Conservation (phyloP, 306 rosid genomes). For the Senna siamea region DNA sequence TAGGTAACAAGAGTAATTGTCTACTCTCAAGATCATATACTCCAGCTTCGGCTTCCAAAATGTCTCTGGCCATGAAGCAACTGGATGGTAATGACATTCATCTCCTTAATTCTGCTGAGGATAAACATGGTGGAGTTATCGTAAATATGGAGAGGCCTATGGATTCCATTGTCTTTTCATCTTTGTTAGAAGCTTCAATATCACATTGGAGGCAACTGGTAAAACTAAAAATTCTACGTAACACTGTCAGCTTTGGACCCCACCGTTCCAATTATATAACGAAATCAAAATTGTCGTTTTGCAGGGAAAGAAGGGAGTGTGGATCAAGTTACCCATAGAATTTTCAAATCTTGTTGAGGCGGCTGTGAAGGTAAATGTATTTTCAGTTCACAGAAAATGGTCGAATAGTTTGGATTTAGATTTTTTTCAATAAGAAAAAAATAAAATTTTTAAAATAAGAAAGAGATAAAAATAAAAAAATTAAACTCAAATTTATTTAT, state of each 20-base stretch:
- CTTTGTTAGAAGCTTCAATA: conserved; percentile 59
- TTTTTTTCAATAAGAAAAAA: no score
- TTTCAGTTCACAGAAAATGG: not conserved
- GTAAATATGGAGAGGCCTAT: conserved; percentile 58
- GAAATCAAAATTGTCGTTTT: not conserved
- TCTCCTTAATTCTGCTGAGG: conserved; percentile 56
- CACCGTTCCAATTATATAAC: not conserved
- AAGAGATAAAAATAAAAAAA: no score
- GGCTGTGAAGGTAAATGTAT: not conserved
- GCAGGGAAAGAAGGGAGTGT: conserved; percentile 83
- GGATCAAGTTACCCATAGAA: conserved; percentile 74
- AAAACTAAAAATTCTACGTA: no score
- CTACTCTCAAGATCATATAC: conserved; percentile 31
- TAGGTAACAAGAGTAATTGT: conserved; percentile 36
- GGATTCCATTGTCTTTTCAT: conserved; percentile 54
- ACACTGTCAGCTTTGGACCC: no score
- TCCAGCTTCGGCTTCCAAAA: conserved; percentile 39
- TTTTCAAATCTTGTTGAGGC: conserved; percentile 53
- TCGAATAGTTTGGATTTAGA: no score
- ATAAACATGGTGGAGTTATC: conserved; percentile 69
- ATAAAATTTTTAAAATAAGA: no score
- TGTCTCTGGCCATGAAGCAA: no score
- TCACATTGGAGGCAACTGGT: conserved; percentile 73
- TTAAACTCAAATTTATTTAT: no score
- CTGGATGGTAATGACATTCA: no score